Evolutionary conservation across 495 filamentous ascomycete genomes (phyloP).

Genomic region (Neurospora discreta): DNA sequence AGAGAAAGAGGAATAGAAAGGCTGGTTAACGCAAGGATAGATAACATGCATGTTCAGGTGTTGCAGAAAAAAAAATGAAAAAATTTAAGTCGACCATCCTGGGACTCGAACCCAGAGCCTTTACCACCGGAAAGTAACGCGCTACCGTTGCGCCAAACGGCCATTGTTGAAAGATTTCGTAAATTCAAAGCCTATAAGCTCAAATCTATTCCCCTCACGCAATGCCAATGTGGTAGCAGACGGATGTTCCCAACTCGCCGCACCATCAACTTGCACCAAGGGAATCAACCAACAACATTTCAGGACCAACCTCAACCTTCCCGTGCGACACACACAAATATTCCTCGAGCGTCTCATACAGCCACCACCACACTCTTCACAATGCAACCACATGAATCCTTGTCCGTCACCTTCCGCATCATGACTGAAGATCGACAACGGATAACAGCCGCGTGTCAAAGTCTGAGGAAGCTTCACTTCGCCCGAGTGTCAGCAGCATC

Average conservation of each 20-base stretch:
- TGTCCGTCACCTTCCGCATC: not conserved
- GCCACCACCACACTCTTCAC: not conserved
- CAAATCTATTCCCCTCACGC: too few relatives aligned
- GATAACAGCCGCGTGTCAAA: not conserved
- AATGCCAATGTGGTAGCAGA: not conserved
- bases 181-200: too few relatives aligned
- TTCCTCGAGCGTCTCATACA: not conserved
- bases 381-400: not conserved
- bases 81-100: not conserved
- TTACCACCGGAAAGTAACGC: not conserved
- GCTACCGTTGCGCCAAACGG: not conserved
- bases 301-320: not conserved
- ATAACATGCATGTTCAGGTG: too few relatives aligned
- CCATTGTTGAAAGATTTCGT: not conserved
- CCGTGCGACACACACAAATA: not conserved
- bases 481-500: not conserved
- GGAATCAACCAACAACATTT: not conserved
- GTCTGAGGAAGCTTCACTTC: not conserved
- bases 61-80: not conserved
- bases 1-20: not conserved
- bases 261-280: not conserved
- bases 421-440: not conserved
- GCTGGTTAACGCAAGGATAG: not conserved
- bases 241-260: not conserved
- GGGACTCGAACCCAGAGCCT: constrained; percentile 5